These are phyloP conservation scores for Phytopythium montanum DNA, from an alignment of 352 stramenopile species.

Conservation along the genomic window DNA sequence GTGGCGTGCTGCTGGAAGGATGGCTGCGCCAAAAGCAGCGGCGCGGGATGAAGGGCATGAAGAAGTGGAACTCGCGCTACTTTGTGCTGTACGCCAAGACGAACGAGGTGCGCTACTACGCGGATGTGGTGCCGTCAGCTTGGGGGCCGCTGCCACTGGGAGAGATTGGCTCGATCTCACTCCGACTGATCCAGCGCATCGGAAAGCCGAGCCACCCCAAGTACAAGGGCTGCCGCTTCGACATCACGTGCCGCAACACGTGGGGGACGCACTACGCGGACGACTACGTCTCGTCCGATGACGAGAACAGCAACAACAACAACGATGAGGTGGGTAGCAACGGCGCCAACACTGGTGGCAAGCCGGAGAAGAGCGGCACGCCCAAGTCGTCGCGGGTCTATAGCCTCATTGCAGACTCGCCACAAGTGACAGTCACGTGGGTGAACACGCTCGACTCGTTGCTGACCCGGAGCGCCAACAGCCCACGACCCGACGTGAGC, in stretches of 20 bases:
- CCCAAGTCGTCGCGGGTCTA: conserved; percentile 66
- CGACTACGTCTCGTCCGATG: conserved; percentile 74
- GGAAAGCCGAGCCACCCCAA: conserved; percentile 75
- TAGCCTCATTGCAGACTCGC: conserved; percentile 74
- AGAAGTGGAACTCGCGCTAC: conserved; percentile 83
- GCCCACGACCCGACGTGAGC: conserved; percentile 51
- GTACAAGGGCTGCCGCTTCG: conserved; percentile 80
- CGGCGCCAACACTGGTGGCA: conserved; percentile 16
- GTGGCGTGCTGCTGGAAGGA: conserved; percentile 70
- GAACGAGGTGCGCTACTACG: conserved; percentile 79
- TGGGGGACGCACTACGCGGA: conserved; percentile 77
- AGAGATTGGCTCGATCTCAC: conserved; percentile 76
- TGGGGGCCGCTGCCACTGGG: conserved; percentile 72
- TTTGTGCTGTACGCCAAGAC: conserved; percentile 75
- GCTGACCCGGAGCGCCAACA: conserved; percentile 70
- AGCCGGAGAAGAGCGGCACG: conserved; percentile 45
- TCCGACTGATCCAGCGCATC: conserved; percentile 80
- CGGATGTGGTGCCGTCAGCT: conserved; percentile 71
- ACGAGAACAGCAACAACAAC: conserved; percentile 47
- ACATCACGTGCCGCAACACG: conserved; percentile 80
- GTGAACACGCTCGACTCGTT: conserved; percentile 73
- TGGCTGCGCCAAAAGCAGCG: conserved; percentile 83
- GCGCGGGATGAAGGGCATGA: conserved; percentile 72
- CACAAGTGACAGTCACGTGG: conserved; percentile 68
- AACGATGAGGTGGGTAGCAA: conserved; percentile 19